These are phyloP conservation scores for Aspergillus olivimuriae DNA, from an alignment of 495 filamentous ascomycete species.

Conservation along the genomic window DNA sequence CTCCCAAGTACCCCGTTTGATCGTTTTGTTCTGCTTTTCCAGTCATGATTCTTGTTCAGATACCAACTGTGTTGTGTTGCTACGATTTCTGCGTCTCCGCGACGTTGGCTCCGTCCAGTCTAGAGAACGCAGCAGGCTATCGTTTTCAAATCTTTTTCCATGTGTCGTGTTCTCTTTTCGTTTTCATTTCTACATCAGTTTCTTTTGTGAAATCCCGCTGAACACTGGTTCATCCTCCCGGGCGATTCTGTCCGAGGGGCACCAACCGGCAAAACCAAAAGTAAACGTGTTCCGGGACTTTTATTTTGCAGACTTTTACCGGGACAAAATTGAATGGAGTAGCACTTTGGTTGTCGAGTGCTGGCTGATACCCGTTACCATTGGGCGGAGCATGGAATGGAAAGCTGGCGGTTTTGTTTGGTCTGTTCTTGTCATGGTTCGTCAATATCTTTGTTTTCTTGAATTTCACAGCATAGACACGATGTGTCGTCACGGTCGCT, in stretches of 20 bases:
- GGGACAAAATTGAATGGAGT: constrained; percentile 1
- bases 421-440: constrained; percentile 1
- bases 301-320: too few species aligned
- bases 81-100: constrained; percentile 16
- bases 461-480: constrained; percentile 10
- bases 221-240: too few species aligned
- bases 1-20: constrained; percentile 37
- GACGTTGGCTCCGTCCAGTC: constrained; percentile 6
- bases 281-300: too few species aligned
- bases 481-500: constrained; percentile 11
- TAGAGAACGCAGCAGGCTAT: constrained; percentile 16
- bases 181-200: constrained; percentile 10
- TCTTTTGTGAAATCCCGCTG: background rate
- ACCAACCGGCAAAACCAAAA: too few species aligned
- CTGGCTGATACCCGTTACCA: constrained; percentile 14
- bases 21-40: constrained; percentile 31
- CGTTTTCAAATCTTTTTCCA: constrained; percentile 7
- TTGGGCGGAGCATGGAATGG: constrained; percentile 11
- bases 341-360: constrained; percentile 5
- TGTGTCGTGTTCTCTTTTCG: constrained; percentile 12
- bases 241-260: too few species aligned
- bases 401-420: constrained; percentile 9
- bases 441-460: background rate
- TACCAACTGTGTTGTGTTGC: constrained; percentile 26
- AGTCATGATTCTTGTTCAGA: constrained; percentile 26